Evolutionary conservation across 1,139 yeast species (phyloP).

Genomic region (Candida buenavistaensis): DNA sequence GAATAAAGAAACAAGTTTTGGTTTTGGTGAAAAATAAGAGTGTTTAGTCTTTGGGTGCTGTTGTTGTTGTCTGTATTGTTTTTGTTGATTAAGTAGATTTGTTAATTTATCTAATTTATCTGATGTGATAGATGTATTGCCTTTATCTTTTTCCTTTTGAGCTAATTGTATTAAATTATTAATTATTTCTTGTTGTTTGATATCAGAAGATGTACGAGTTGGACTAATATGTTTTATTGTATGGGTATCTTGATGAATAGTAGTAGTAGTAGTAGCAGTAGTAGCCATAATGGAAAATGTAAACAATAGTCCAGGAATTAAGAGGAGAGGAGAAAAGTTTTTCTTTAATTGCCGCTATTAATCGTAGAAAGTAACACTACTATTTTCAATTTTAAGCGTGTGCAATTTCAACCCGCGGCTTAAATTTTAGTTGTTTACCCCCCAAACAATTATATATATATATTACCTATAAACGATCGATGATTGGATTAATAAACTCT

Average conservation of each 20-base stretch:
- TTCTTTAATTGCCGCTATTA: too few species aligned
- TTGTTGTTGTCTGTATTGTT: slow-evolving; percentile 5
- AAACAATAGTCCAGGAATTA: not conserved
- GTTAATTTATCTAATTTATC: slow-evolving; percentile 32
- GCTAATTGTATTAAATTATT: slow-evolving; percentile 30
- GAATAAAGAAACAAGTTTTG: slow-evolving; percentile 27
- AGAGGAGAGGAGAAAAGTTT: slow-evolving; percentile 5
- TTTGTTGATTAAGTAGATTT: slow-evolving; percentile 19
- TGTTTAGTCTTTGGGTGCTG: slow-evolving; percentile 4
- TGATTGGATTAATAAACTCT: not conserved
- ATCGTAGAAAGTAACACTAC: too few species aligned
- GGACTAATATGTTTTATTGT: slow-evolving; percentile 4
- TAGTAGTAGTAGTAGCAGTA: slow-evolving; percentile 8
- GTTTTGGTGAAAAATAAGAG: slow-evolving; percentile 19
- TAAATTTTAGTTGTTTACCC: too few species aligned
- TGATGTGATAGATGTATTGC: slow-evolving; percentile 33
- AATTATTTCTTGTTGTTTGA: slow-evolving; percentile 25
- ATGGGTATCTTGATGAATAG: slow-evolving; percentile 3
- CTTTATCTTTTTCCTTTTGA: slow-evolving; percentile 32
- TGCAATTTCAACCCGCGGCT: too few species aligned
- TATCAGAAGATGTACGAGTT: slow-evolving; percentile 5
- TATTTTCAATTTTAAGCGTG: not conserved
- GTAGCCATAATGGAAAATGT: too few species aligned
- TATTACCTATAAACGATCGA: not conserved
- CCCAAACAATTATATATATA: too few species aligned